phyloP scores from a whole-genome alignment of 2,329 filamentous ascomycete species.

The Aureobasidium subglaciale region DNA sequence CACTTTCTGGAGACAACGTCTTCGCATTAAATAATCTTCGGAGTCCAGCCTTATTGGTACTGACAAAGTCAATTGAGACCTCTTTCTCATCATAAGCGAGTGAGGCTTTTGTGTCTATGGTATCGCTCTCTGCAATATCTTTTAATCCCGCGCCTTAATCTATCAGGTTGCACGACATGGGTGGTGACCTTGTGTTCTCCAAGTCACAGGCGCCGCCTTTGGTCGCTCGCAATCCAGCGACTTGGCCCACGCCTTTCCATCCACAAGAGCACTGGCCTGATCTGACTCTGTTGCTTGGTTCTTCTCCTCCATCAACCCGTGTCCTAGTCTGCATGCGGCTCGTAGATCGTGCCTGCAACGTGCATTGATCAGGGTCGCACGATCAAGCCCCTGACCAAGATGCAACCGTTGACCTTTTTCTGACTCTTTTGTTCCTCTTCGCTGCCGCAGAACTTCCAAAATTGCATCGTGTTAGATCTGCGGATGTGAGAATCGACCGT shows the following conservation, averaged over 20 bases:
- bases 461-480: neutral
- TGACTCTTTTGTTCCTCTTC: neutral
- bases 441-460: neutral
- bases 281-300: neutral
- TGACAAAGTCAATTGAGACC: neutral
- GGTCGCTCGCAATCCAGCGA: neutral
- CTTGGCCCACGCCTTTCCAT: constrained; percentile 5
- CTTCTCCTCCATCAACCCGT: constrained; percentile 1
- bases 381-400: neutral
- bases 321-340: constrained; percentile 5
- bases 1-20: neutral
- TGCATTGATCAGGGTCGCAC: constrained; percentile 11
- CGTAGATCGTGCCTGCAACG: constrained; percentile 11
- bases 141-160: neutral
- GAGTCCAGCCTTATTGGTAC: neutral
- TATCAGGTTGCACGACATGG: constrained; percentile 4
- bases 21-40: neutral
- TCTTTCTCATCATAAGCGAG: neutral
- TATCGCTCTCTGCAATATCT: neutral
- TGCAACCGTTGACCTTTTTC: neutral
- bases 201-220: neutral
- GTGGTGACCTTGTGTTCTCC: neutral
- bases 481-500: neutral
- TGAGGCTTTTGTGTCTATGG: neutral
- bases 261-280: neutral